Conservation (phyloP, 139 green algal genomes). For the Chlorella vulgaris region DNA sequence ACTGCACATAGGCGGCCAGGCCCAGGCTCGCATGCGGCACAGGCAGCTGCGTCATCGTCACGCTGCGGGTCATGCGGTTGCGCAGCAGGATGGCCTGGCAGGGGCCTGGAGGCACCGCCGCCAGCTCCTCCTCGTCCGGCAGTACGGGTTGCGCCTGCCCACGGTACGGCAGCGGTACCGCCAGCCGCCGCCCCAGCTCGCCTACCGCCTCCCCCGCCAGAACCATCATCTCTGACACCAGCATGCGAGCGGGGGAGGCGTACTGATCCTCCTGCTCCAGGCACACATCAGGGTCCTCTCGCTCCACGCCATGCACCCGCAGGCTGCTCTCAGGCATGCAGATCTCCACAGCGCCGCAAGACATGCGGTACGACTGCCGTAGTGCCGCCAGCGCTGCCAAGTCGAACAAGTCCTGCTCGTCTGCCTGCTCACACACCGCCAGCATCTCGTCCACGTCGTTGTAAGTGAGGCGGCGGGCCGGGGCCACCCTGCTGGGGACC, state of each 20-base stretch:
- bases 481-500: constrained; percentile 52
- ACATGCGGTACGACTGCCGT: constrained; percentile 46
- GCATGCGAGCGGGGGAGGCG: constrained; percentile 43
- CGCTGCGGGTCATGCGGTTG: constrained; percentile 74
- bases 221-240: constrained; percentile 93
- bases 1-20: constrained; percentile 79
- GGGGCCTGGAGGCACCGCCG: constrained; percentile 61
- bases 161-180: constrained; percentile 81
- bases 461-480: constrained; percentile 77
- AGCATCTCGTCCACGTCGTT: constrained; percentile 74
- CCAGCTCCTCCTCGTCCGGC: constrained; percentile 48
- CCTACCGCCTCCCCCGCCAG: constrained; percentile 72
- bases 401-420: constrained; percentile 10
- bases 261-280: constrained; percentile 26
- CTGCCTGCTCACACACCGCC: constrained; percentile 4
- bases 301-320: not conserved
- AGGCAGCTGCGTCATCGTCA: constrained; percentile 33
- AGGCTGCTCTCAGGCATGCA: constrained; percentile 66
- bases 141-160: constrained; percentile 47
- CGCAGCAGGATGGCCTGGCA: constrained; percentile 63
- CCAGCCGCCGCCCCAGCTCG: constrained; percentile 43
- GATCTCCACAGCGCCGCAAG: constrained; percentile 66
- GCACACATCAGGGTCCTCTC: not conserved
- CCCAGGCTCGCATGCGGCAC: constrained; percentile 70
- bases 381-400: constrained; percentile 26